Evolutionary conservation across 1,284 basidiomycete genomes (phyloP).

Genomic region (Inonotus obliquus): DNA sequence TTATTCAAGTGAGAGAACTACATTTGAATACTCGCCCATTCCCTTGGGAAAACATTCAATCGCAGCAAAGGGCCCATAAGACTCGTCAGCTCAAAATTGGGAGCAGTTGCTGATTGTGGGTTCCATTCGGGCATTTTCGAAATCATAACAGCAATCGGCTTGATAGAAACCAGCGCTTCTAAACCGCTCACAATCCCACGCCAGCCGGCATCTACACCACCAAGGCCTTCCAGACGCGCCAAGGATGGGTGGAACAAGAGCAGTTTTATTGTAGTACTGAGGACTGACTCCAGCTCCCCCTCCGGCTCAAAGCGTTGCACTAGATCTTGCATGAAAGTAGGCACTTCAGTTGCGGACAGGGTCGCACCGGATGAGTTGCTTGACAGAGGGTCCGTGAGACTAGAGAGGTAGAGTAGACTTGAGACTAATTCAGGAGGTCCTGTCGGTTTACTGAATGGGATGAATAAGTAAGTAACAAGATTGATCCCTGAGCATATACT

Average conservation of each 20-base stretch:
- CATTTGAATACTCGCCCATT: slow-evolving; percentile 64
- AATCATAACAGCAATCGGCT: slow-evolving; percentile 79
- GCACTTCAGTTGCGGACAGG: slow-evolving; percentile 52
- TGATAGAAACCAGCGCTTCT: slow-evolving; percentile 76
- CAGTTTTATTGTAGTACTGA: slow-evolving; percentile 50
- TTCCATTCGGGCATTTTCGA: slow-evolving; percentile 70
- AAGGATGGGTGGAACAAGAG: slow-evolving; percentile 62
- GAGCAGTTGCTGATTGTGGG: slow-evolving; percentile 52
- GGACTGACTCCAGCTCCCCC: slow-evolving; percentile 37
- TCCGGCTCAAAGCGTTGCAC: slow-evolving; percentile 58
- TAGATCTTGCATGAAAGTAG: slow-evolving; percentile 69
- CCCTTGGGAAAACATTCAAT: slow-evolving; percentile 77
- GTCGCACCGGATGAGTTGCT: slow-evolving; percentile 33
- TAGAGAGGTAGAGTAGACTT: slow-evolving; percentile 68
- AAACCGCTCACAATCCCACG: slow-evolving; percentile 81
- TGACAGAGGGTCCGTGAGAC: slow-evolving; percentile 57
- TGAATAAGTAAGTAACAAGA: slow-evolving; percentile 14
- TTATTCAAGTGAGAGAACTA: not conserved
- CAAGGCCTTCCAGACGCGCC: slow-evolving; percentile 58
- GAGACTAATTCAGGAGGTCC: slow-evolving; percentile 76
- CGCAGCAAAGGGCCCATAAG: slow-evolving; percentile 81
- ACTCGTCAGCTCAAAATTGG: slow-evolving; percentile 57
- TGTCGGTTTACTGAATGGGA: slow-evolving; percentile 48
- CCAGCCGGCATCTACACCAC: slow-evolving; percentile 74
- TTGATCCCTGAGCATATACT: slow-evolving; percentile 1